Evolutionary conservation across 257 asterid species (phyloP).

Genomic region (Solanum tarijense): DNA sequence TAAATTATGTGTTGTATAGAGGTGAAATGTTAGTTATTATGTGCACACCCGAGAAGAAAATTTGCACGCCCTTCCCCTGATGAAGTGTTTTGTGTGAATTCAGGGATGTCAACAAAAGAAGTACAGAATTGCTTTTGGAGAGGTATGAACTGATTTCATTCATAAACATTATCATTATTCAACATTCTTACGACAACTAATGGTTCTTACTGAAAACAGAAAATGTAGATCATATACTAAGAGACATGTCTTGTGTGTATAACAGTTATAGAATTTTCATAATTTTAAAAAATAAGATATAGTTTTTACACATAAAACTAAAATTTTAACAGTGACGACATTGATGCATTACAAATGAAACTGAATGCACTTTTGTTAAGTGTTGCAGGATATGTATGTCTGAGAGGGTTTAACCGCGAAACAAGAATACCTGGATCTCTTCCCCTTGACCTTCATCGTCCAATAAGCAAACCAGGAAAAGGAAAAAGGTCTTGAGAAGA

Average conservation of each 20-base stretch:
- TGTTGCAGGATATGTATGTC: constrained; percentile 16
- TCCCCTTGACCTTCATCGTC: constrained; percentile 9
- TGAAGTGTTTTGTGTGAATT: neutral
- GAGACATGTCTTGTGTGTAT: neutral
- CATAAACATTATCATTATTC: neutral
- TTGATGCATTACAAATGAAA: neutral
- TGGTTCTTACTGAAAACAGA: neutral
- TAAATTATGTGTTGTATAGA: neutral
- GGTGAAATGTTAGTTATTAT: neutral
- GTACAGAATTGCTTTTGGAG: constrained; percentile 16
- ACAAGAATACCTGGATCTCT: constrained; percentile 14
- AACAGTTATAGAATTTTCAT: too few species aligned
- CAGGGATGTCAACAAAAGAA: constrained; percentile 17
- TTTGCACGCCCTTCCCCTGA: too few species aligned
- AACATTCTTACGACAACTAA: neutral
- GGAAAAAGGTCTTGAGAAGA: neutral
- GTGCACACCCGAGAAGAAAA: too few species aligned
- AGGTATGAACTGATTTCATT: constrained; percentile 10
- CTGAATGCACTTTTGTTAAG: neutral
- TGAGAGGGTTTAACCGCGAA: constrained; percentile 13
- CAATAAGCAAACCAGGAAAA: neutral
- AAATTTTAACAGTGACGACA: neutral
- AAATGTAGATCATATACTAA: neutral
- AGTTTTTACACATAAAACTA: neutral
- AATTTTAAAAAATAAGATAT: too few species aligned